Base-by-base conservation (phyloP, 371 early-diverging fungal species). In the Syncephalastrum racemosum region DNA sequence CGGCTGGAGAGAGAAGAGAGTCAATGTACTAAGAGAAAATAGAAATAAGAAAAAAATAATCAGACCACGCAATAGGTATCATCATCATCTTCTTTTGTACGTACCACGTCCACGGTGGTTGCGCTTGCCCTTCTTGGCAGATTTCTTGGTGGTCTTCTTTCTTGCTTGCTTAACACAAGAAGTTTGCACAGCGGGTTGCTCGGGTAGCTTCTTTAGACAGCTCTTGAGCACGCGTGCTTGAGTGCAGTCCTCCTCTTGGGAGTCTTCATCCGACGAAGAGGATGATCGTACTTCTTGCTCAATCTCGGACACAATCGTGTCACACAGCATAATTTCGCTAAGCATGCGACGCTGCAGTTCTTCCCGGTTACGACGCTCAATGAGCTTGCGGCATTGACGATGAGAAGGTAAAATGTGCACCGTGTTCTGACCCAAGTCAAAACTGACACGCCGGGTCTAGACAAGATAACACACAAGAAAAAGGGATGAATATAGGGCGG, bases 241-340 rank as follows among this genome's bases (percentile, higher is more conserved):
- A 31, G 18, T 45, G 19, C 22, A 22, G 5, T 31, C 36, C 31
- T 20, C 46, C 23, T 46, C 25, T 7, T 45, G 53, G 10, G 31
- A n/a, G 15, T 52, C 49, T 15, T 31, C 36, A 31, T 31, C 36
- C 36, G 36, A 31, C 36, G 47, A 19, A 44, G 42, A 36, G 39
- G 31, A 48, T 49, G 56, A 14, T 25, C 39, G 54, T 53, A 60
- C 18, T 49, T 31, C 59, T 27, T 57, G 55, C 27, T 70, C 63
- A 15, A 78, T 78, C 66, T 78, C 78, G 12, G 62, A 47, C 51
- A 78, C 61, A 40, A 78, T 78, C 40, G 61, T 53, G 24, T 78
- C 78, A 50, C 61, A 66, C 20, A 74, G 48, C 65, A 78, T 66
- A 8, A 68, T 69, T 63, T 70, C 62, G 47, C 63, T 68, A 3